Evolutionary conservation across 139 green algal species (phyloP), one percentile per base, ranked within the genome.

Genomic region (Chlamydomonas sphaeroides): DNA sequence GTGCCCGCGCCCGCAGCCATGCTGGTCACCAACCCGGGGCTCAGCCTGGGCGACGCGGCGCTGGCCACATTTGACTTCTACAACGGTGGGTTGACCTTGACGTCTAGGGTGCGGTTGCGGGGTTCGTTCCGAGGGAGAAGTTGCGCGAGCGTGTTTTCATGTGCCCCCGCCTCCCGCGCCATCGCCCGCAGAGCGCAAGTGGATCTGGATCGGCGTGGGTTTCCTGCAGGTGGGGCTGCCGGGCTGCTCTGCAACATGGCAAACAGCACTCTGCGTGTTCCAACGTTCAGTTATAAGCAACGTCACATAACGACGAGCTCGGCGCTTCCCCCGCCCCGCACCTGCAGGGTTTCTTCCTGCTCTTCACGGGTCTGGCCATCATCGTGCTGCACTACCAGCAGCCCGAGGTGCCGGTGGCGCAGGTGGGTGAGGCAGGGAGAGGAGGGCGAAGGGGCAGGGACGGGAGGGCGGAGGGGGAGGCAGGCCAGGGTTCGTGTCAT

Each of bases 21-120:
- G 79, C n/a, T n/a, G n/a, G n/a, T n/a, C n/a, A n/a, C n/a, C n/a
- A 17, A n/a, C 5, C 39, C 68, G 5, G 38, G 33, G 32, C 30
- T 83, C 35, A 51, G 45, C 33, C 62, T 93, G 30, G 89, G 89
- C 1, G 78, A 86, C 30, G 65, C 82, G 5, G 78, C 88, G 2
- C 88, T 93, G 59, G 41, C 80, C 67, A 76, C 61, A 23, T 95
- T 95, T 80, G 90, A 84, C 68, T 91, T 95, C 33, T 89, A 79
- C 81, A 86, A 85, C n/a, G 45, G 75, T 82, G n/a, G 21, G 75
- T 68, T 28, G 32, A 7, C 32, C 32, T 32, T 41, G 8, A 6
- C 20, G 32, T 23, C 32, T 1, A 28, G 41, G 62, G 10, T 17
- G 28, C 5, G 57, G 6, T 14, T 36, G 6, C 17, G 36, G 59